Evolutionary conservation across 1,139 yeast species (phyloP), one percentile per base, ranked within the genome.

Genomic region (Tardiomyces digboiensis): DNA sequence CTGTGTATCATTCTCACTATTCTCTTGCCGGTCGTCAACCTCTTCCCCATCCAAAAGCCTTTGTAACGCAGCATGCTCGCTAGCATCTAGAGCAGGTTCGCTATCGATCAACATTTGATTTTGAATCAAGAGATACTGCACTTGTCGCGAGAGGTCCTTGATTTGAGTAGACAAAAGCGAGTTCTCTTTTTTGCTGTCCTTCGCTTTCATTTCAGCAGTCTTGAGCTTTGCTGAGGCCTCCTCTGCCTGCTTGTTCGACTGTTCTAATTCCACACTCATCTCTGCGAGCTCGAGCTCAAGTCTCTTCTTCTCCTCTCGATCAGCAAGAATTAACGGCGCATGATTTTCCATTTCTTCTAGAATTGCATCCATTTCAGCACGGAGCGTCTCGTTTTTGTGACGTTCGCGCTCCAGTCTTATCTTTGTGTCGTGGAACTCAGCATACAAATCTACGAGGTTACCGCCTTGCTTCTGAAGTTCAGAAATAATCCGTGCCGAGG

Each of bases 301-400:
- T 14, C 70, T 61, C 10, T 63, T 57, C 33, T 75, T 72, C 47
- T 74, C 77, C 44, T 72, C 76, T 44, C 71, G 80, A 59, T 78
- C 85, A 50, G 78, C 82, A 64, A 83, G 75, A 42, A 89, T 73
- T 1, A 82, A 70, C 0, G 97, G 97, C 45, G 87, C 82, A 54
- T 84, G 82, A 21, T 77, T 72, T 58, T 88, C 95, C 52, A 91
- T 69, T 59, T 89, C 97, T 26, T 69, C 70, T 29, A 88, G 76
- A 54, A 89, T 81, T 0, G 74, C 68, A 52, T 82, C 82, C 49
- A 89, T 69, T 61, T 87, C 91, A 33, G 68, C 62, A 47, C 89
- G 83, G 46, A 89, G 70, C 46, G 76, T 74, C 46, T 78, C 80
- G 55, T 85, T 88, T 47, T 84, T 82, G 26, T 80, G 72, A 53